phyloP scores from a whole-genome alignment of 202 grass and related monocot species.

The Hordeum pubiflorum region DNA sequence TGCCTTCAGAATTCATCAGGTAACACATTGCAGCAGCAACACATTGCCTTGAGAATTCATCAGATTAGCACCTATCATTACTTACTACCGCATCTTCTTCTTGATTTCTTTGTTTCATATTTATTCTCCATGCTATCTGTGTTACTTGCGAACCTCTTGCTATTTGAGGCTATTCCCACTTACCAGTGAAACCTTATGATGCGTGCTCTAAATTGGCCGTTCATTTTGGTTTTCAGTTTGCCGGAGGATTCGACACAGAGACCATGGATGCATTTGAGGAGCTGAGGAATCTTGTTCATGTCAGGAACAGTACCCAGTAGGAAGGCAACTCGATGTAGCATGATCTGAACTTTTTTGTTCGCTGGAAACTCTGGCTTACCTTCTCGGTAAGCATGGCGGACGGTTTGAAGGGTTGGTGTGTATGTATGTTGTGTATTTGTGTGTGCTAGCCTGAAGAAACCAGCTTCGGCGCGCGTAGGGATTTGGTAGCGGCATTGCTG shows the following conservation, averaged over 20 bases:
- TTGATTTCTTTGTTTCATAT: neutral
- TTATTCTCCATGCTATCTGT: neutral
- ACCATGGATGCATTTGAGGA: conserved; percentile 98
- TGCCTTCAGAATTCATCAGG: conserved; percentile 99
- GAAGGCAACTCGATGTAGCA: neutral
- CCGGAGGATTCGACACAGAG: conserved; percentile 83
- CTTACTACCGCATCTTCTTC: neutral
- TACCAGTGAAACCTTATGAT: neutral
- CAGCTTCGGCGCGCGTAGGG: conserved; percentile 1
- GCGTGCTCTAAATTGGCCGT: neutral
- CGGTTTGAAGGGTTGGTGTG: conserved; percentile 4
- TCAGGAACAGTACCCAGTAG: conserved; percentile 69
- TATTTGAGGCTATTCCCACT: neutral
- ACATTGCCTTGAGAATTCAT: conserved; percentile 87
- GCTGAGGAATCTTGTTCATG: conserved; percentile 84
- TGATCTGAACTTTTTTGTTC: neutral
- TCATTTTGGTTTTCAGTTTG: conserved; percentile 61
- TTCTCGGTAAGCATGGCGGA: conserved; percentile 62
- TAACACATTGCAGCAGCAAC: conserved; percentile 21
- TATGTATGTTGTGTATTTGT: neutral
- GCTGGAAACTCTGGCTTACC: conserved; percentile 41
- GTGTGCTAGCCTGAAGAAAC: conserved; percentile 15
- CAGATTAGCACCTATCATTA: neutral
- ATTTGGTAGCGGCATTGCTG: conserved; percentile 28
- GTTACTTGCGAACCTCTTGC: neutral